phyloP scores from a whole-genome alignment of 2,329 filamentous ascomycete genomes.

The Alternaria alternata region DNA sequence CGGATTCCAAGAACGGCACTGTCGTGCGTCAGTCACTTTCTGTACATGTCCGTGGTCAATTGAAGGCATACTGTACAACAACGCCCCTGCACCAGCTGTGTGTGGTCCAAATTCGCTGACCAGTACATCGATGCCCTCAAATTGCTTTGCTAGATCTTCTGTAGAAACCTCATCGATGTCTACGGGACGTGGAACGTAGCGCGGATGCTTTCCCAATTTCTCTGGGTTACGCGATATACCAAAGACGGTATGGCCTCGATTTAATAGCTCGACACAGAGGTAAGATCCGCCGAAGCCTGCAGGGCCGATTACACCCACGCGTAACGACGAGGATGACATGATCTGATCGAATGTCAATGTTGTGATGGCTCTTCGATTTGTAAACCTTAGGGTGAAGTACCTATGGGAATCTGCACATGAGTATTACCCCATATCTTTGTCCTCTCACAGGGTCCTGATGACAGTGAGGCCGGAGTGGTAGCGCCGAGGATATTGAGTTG shows the following conservation, averaged over 20 bases:
- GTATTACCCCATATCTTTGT: background rate
- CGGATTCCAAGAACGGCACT: slow-evolving; percentile 48
- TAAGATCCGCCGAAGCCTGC: slow-evolving; percentile 48
- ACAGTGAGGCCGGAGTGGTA: background rate
- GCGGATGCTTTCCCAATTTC: slow-evolving; percentile 41
- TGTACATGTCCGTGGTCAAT: background rate
- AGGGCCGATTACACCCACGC: slow-evolving; percentile 45
- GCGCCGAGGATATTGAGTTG: slow-evolving; percentile 15
- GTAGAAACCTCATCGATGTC: slow-evolving; percentile 38
- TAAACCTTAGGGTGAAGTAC: background rate
- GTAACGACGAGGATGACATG: slow-evolving; percentile 18
- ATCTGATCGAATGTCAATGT: background rate
- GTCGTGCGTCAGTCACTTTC: background rate
- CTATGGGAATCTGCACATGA: background rate
- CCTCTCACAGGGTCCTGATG: background rate
- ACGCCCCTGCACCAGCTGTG: slow-evolving; percentile 36
- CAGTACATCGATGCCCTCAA: slow-evolving; percentile 42
- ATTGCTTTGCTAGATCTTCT: slow-evolving; percentile 35
- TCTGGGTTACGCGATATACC: slow-evolving; percentile 46
- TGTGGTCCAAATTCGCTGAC: slow-evolving; percentile 48
- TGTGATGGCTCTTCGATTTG: background rate
- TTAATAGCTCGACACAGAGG: slow-evolving; percentile 44
- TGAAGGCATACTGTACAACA: slow-evolving; percentile 40
- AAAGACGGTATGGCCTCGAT: slow-evolving; percentile 45
- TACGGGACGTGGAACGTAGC: slow-evolving; percentile 38